Percentiles rank a stretch among this genome's conserved stretches.
These are phyloP conservation scores for Pelagophyceae sp. DNA, from an alignment of 352 stramenopile species.

Conservation along the genomic window DNA sequence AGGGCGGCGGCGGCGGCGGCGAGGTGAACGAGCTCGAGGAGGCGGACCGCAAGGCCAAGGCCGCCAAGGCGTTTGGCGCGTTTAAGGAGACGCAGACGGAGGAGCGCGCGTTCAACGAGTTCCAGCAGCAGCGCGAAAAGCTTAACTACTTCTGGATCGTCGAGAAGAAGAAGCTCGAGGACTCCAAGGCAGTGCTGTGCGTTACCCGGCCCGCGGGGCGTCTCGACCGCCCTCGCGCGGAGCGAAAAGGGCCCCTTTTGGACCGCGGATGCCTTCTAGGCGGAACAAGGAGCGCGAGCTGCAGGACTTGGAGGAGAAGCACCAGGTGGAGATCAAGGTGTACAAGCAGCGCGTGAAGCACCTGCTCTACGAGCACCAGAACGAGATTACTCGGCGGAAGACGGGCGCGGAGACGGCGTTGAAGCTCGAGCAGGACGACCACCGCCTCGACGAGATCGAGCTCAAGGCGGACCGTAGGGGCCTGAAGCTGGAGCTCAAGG, in stretches of 20 bases:
- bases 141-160: slow-evolving; percentile 96
- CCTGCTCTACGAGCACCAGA: slow-evolving; percentile 84
- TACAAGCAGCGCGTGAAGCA: slow-evolving; percentile 94
- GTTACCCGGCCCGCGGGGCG: no score
- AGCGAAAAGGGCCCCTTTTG: neutral
- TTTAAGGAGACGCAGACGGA: slow-evolving; percentile 63
- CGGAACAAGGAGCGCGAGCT: slow-evolving; percentile 86
- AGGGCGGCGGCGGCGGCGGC: neutral
- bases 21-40: slow-evolving; percentile 12
- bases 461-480: slow-evolving; percentile 72
- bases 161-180: slow-evolving; percentile 88
- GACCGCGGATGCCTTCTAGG: neutral
- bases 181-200: slow-evolving; percentile 69
- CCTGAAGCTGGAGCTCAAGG: slow-evolving; percentile 76
- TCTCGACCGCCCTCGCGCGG: neutral
- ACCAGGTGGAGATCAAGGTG: slow-evolving; percentile 88
- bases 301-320: slow-evolving; percentile 85
- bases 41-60: slow-evolving; percentile 40
- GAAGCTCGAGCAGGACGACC: slow-evolving; percentile 78
- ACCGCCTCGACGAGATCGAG: slow-evolving; percentile 66
- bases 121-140: slow-evolving; percentile 86
- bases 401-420: slow-evolving; percentile 74
- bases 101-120: slow-evolving; percentile 84
- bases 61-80: slow-evolving; percentile 60
- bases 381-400: slow-evolving; percentile 76